Evolutionary conservation across 306 rosid genomes (phyloP).

Genomic region (Oxytropis ochrocephala): DNA sequence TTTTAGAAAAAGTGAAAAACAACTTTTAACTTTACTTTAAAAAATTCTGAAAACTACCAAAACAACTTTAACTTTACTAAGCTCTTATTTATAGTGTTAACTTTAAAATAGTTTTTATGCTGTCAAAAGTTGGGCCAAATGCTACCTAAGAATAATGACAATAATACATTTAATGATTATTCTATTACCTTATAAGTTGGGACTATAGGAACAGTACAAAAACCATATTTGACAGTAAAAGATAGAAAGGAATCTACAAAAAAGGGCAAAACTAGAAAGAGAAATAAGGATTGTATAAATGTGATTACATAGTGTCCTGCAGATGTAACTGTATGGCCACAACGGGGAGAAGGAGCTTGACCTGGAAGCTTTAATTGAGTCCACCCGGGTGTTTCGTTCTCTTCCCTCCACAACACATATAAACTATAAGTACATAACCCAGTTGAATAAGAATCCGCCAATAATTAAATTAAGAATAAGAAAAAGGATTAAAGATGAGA

Average conservation of each 20-base stretch:
- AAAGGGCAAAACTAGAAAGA: not conserved
- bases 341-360: slow-evolving; percentile 90
- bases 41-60: not conserved
- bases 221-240: slow-evolving; percentile 5
- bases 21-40: not conserved
- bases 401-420: slow-evolving; percentile 75
- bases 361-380: slow-evolving; percentile 98
- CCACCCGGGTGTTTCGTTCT: slow-evolving; percentile 92
- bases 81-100: not conserved
- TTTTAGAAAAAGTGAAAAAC: not conserved
- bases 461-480: not conserved
- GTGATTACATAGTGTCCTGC: slow-evolving; percentile 80
- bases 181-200: not conserved
- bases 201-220: not conserved
- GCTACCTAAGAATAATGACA: not conserved
- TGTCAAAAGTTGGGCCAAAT: not conserved
- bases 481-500: not conserved
- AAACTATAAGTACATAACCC: slow-evolving; percentile 26
- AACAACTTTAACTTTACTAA: not conserved
- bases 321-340: slow-evolving; percentile 84
- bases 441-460: slow-evolving; percentile 6
- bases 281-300: slow-evolving; percentile 6
- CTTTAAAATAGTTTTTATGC: not conserved
- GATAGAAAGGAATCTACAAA: not conserved
- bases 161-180: not conserved